Evolutionary conservation across 1,284 basidiomycete genomes (phyloP), one percentile per base, ranked within the genome.

Genomic region (Neonothopanus nambi): DNA sequence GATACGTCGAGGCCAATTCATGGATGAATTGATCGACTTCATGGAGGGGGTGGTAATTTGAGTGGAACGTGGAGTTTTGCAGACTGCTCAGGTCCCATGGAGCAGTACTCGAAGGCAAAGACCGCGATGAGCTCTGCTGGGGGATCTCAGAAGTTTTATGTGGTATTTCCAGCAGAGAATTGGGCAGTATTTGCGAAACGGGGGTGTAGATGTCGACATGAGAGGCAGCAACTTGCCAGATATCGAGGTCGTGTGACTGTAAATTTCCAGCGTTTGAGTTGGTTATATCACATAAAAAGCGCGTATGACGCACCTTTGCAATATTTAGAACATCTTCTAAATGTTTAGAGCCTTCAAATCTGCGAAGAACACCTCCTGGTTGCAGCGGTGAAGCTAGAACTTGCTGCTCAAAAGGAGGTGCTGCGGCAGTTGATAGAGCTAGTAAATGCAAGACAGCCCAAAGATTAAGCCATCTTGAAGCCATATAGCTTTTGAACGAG

Each of bases 1-100:
- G 80, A 54, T 77, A 67, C 17, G 72, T 53, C 2, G 54, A 61
- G 0, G 70, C 72, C 11, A 86, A 58, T n/a, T 78, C 69, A 40
- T 66, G 56, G n/a, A 84, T 65, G 64, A 85, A 86, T 2, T 59
- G 58, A 26, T 82, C 69, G 13, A 84, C 74, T 58, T 84, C 83
- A 39, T 68, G 64, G 13, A 83, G 67, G 0, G 80, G 73, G 57
- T 84, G 84, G 62, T 85, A 86, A 1, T 59, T 57, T 1, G 67
- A 58, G 59, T 86, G 83, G 62, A 77, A 87, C 1, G 71, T 70
- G n/a, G 69, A 65, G 28, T 76, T 47, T 26, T 30, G 30, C 33
- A 17, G 7, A 75, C 61, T 1, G 70, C 66, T 0, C 3, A 74
- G 58, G 37, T 67, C 64, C 71, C 72, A 76, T 20, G 65, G 59